A percentile compares a stretch with the other conserved stretches of the same genome.
These are phyloP conservation scores for Hyphopichia pseudoburtonii DNA, from an alignment of 1,139 yeast genomes.

Conservation along the genomic window DNA sequence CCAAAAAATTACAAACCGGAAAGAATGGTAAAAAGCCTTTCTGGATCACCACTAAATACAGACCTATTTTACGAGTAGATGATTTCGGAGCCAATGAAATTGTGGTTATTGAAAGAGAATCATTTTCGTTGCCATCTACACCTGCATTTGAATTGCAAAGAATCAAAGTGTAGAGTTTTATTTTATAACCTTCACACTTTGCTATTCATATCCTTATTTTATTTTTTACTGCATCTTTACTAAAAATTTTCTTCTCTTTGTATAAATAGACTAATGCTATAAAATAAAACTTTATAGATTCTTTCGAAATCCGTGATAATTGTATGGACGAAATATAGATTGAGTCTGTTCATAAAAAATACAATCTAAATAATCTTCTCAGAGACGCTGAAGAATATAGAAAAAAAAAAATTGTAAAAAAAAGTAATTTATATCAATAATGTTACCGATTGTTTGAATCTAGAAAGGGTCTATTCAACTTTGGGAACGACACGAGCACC, in stretches of 20 bases:
- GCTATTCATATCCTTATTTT: too few species aligned
- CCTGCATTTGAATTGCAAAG: constrained; percentile 80
- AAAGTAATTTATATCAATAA: neutral
- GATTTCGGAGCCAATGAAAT: constrained; percentile 58
- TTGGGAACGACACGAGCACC: constrained; percentile 57
- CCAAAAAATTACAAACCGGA: constrained; percentile 10
- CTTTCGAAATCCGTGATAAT: too few species aligned
- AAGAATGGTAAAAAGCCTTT: constrained; percentile 42
- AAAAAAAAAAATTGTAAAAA: neutral
- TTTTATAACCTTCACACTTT: too few species aligned
- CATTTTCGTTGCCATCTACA: constrained; percentile 54
- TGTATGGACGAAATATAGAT: too few species aligned
- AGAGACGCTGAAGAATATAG: neutral
- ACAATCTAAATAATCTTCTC: neutral
- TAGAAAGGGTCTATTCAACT: constrained; percentile 20
- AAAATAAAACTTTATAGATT: too few species aligned
- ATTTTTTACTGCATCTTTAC: too few species aligned
- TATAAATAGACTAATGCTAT: too few species aligned
- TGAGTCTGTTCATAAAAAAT: too few species aligned
- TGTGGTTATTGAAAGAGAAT: constrained; percentile 76
- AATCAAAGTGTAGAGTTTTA: constrained; percentile 43
- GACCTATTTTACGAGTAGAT: constrained; percentile 68
- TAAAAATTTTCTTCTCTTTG: too few species aligned
- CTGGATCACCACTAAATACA: constrained; percentile 76
- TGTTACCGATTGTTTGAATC: neutral